Base-by-base conservation (phyloP, 805 yeast species). In the Metschnikowia borealis region DNA sequence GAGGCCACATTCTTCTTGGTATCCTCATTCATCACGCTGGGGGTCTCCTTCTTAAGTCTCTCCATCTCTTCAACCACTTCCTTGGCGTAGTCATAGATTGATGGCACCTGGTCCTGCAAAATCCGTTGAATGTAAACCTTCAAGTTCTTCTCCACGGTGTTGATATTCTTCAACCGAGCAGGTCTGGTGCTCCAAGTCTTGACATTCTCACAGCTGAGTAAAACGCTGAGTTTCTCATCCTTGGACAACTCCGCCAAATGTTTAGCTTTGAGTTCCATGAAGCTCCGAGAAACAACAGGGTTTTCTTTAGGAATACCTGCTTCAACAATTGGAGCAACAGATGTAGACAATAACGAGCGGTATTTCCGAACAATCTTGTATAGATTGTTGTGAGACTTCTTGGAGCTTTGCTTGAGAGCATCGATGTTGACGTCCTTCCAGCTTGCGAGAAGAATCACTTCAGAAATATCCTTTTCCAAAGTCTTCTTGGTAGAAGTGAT, bases 341-440 rank as follows among this genome's bases (percentile, higher is more conserved):
- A 73, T 21, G 75, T 75, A 5, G 75, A 64, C 10, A 91, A 66
- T 32, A 85, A 60, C 1, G 77, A 77, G 47, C 98, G 80, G 64
- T 88, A 94, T 65, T 89, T 89, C 51, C 90, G 78, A 10, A 92
- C 86, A 46, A 87, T 65, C 67, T 90, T 94, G 79, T 85, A 92
- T 47, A 94, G 81, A 58, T 77, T 82, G 55, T 82, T 81, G 62
- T 95, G 99, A 0, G 97, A 90, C 44, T 86, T 81, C 55, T 89
- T 83, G 5, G 99, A 94, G 67, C 97, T 89, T 67, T 91, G 97
- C 58, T 89, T 90, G 60, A 94, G 75, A 0, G 99, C 96, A 62
- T 87, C 95, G 40, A 90, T 81, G 61, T 94, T 95, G 11, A 90
- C 91, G 69, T 94, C 99, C 59, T 91, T 90, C 98, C 98, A 95